Evolutionary conservation across 2,329 filamentous ascomycete genomes (phyloP).

Genomic region (Penicillium verrucosum): DNA sequence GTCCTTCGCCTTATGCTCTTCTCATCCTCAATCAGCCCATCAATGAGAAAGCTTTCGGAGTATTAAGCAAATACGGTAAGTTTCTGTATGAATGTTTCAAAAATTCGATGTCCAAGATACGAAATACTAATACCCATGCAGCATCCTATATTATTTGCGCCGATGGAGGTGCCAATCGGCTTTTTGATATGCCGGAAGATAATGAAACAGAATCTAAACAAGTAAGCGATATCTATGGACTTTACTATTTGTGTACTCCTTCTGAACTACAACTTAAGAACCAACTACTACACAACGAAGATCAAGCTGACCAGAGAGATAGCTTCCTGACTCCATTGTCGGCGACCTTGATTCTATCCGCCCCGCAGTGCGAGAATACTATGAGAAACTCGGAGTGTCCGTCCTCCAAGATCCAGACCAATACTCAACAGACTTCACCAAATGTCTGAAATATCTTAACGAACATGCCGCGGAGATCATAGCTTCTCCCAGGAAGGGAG

Average conservation of each 20-base stretch:
- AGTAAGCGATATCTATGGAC: conserved; percentile 24
- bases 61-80: conserved; percentile 39
- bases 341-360: conserved; percentile 87
- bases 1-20: conserved; percentile 44
- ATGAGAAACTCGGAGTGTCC: conserved; percentile 56
- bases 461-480: conserved; percentile 28
- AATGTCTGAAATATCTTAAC: conserved; percentile 65
- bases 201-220: conserved; percentile 29
- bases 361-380: conserved; percentile 62
- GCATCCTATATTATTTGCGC: conserved; percentile 72
- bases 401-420: conserved; percentile 75
- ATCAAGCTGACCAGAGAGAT: conserved; percentile 3
- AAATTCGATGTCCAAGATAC: background rate
- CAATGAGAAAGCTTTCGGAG: conserved; percentile 40
- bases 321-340: conserved; percentile 69
- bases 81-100: background rate
- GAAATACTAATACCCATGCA: conserved; percentile 30
- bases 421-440: conserved; percentile 86
- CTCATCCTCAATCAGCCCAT: conserved; percentile 63
- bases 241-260: background rate
- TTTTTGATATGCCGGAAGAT: conserved; percentile 53
- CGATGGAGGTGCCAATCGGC: conserved; percentile 83
- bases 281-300: background rate
- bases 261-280: background rate
- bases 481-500: conserved; percentile 12